Conservation (phyloP, 2,329 filamentous ascomycete genomes). For the Aspergillus jensenii region DNA sequence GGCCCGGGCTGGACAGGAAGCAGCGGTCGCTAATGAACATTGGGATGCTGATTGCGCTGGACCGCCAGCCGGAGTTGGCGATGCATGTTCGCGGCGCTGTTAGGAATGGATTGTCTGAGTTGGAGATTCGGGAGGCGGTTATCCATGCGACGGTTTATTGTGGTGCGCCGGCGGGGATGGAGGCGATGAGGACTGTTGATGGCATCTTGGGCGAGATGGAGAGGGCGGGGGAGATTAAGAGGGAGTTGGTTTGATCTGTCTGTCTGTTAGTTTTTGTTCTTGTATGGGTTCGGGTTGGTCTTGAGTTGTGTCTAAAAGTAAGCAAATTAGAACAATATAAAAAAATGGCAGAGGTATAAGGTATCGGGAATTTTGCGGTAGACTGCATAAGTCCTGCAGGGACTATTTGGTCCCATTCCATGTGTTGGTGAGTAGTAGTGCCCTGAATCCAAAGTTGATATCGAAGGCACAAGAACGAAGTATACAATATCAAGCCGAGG, state of each 20-base stretch:
- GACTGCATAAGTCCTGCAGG: not conserved
- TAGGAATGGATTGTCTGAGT: slow-evolving; percentile 61
- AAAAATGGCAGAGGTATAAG: not conserved
- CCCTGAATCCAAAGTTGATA: not conserved
- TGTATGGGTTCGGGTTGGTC: not conserved
- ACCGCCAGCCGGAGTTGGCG: slow-evolving; percentile 59
- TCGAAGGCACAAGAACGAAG: not conserved
- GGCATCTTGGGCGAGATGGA: slow-evolving; percentile 54
- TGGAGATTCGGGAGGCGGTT: slow-evolving; percentile 63
- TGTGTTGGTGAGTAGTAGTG: not conserved
- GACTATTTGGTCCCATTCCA: not conserved
- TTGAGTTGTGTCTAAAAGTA: not conserved
- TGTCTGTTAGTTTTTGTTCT: not conserved
- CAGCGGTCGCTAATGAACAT: slow-evolving; percentile 64
- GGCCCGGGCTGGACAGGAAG: slow-evolving; percentile 62
- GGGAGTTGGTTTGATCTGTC: slow-evolving; percentile 5
- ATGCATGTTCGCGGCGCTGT: slow-evolving; percentile 63
- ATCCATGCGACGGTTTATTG: slow-evolving; percentile 53
- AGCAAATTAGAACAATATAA: not conserved
- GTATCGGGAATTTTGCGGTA: not conserved
- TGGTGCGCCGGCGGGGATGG: slow-evolving; percentile 56
- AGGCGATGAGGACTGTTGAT: slow-evolving; percentile 55
- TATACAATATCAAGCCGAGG: not conserved
- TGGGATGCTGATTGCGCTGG: slow-evolving; percentile 64
- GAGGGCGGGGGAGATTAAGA: slow-evolving; percentile 40